Conservation (phyloP, 306 rosid genomes). For the Betula pendula region DNA sequence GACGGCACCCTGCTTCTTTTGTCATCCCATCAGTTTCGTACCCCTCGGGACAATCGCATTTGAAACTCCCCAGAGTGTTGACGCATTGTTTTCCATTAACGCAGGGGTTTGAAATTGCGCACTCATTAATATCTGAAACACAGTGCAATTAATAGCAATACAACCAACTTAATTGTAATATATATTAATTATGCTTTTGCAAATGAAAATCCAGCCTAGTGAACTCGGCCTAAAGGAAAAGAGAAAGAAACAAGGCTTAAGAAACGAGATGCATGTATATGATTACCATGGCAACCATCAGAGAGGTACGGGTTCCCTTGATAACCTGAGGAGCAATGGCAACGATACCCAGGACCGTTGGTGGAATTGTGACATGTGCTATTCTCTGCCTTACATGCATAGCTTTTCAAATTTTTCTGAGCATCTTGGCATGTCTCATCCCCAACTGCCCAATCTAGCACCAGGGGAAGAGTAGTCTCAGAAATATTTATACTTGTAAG, state of each 20-base stretch:
- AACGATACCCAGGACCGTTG: neutral
- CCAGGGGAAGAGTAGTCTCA: conserved; percentile 11
- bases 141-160: too few species aligned
- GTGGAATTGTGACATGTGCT: neutral
- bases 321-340: conserved; percentile 42
- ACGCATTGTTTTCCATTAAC: too few species aligned
- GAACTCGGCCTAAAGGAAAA: too few species aligned
- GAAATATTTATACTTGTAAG: conserved; percentile 7
- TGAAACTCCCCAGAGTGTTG: too few species aligned
- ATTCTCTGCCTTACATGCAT: conserved; percentile 12
- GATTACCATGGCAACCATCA: conserved; percentile 38
- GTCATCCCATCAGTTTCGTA: too few species aligned
- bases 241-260: too few species aligned
- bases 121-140: conserved; percentile 40
- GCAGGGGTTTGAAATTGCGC: conserved; percentile 18
- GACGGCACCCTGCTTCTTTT: too few species aligned
- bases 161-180: too few species aligned
- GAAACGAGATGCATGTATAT: neutral
- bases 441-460: conserved; percentile 46
- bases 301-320: conserved; percentile 45
- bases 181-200: too few species aligned
- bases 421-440: conserved; percentile 28
- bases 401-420: neutral
- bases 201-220: neutral
- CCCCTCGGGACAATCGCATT: conserved; percentile 25